Conservation (phyloP, 2,329 filamentous ascomycete species). For the Fusarium sp. region DNA sequence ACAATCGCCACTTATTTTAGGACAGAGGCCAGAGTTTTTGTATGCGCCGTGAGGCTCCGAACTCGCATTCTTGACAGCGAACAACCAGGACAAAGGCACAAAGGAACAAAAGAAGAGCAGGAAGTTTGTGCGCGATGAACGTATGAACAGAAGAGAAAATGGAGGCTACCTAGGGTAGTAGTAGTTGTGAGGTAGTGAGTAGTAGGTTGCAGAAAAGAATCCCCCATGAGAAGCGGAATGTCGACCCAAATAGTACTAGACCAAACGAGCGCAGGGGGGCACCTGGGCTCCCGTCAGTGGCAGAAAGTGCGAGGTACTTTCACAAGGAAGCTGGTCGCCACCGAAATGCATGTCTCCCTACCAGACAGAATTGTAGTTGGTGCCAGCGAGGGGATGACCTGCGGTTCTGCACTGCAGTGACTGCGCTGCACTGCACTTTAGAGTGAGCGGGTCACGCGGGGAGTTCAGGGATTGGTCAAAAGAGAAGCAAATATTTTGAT, state of each 20-base stretch:
- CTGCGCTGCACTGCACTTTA: neutral
- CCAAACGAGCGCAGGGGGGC: neutral
- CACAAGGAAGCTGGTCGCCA: neutral
- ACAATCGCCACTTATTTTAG: conserved; percentile 32
- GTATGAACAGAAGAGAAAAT: conserved; percentile 12
- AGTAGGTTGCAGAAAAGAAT: conserved; percentile 17
- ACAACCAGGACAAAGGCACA: neutral
- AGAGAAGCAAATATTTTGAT: conserved; percentile 3
- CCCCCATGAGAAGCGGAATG: conserved; percentile 17
- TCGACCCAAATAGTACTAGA: conserved; percentile 18
- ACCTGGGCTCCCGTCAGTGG: neutral
- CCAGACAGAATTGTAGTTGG: conserved; percentile 18
- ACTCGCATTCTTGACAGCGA: conserved; percentile 19
- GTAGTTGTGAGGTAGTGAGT: neutral
- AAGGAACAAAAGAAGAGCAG: neutral
- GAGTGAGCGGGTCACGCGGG: conserved; percentile 6
- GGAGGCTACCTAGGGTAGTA: conserved; percentile 3
- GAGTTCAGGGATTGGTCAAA: conserved; percentile 8
- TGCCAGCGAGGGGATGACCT: neutral
- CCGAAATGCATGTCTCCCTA: conserved; percentile 4
- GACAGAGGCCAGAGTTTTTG: conserved; percentile 26
- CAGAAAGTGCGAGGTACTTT: conserved; percentile 3
- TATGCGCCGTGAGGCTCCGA: neutral
- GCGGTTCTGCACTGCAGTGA: neutral
- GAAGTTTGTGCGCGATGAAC: conserved; percentile 2